Evolutionary conservation across 768 basidiomycete genomes (phyloP).

Genomic region (Agaricus blazei): DNA sequence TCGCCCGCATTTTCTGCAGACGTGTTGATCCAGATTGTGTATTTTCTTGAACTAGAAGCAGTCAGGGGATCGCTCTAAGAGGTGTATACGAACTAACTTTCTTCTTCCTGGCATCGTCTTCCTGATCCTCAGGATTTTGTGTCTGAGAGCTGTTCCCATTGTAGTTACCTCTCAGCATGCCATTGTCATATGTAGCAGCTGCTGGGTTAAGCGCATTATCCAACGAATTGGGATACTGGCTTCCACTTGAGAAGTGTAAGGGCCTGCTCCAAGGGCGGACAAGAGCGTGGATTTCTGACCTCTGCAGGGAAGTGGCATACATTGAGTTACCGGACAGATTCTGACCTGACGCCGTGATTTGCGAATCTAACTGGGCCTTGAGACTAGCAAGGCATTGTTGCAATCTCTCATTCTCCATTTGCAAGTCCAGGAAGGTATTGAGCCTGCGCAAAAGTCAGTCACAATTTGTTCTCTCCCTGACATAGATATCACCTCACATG

Average conservation of each 20-base stretch:
- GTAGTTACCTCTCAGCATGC: not conserved
- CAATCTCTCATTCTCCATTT: constrained; percentile 81
- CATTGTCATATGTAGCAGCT: not conserved
- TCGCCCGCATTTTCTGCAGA: constrained; percentile 89
- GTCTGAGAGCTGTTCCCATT: constrained; percentile 7
- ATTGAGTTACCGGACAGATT: constrained; percentile 22
- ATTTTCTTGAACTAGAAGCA: constrained; percentile 39
- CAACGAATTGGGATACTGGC: not conserved
- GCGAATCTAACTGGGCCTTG: constrained; percentile 23
- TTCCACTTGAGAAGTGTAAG: constrained; percentile 1
- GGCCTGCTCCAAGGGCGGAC: constrained; percentile 3
- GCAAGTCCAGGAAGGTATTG: constrained; percentile 75
- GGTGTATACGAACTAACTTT: constrained; percentile 37
- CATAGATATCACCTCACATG: constrained; percentile 37
- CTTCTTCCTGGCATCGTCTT: constrained; percentile 56
- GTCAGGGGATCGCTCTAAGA: not conserved
- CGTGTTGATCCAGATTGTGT: constrained; percentile 60
- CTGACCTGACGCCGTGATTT: constrained; percentile 18
- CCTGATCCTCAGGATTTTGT: constrained; percentile 32
- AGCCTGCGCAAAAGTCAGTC: constrained; percentile 39
- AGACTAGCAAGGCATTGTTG: constrained; percentile 52
- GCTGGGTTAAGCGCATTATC: not conserved
- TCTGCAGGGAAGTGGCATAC: constrained; percentile 30
- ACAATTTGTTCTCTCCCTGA: not conserved
- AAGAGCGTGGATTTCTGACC: not conserved